A percentile compares a stretch with the other conserved stretches of the same genome.
Conservation (phyloP, 2,329 filamentous ascomycete species). For the Fusarium sterilihyphosum region DNA sequence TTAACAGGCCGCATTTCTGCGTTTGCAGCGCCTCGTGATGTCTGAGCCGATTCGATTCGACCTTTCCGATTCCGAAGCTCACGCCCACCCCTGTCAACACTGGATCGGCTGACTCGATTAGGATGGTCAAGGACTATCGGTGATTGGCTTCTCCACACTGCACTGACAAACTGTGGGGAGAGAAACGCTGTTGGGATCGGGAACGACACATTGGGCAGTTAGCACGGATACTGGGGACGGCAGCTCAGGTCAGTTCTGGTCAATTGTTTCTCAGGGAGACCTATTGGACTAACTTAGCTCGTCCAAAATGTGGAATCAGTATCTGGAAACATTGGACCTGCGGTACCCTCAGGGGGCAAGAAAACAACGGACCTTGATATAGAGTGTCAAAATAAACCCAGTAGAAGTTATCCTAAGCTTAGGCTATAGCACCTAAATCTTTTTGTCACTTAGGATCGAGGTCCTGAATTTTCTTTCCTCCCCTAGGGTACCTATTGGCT, state of each 20-base stretch:
- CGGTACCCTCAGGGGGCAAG: neutral
- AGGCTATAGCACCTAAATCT: too few relatives aligned
- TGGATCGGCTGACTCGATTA: slow-evolving; percentile 35
- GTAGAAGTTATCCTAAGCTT: too few relatives aligned
- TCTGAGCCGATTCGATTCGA: slow-evolving; percentile 16
- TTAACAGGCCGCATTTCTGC: slow-evolving; percentile 36
- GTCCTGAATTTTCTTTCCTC: too few relatives aligned
- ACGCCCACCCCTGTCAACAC: slow-evolving; percentile 20
- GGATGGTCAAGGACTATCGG: neutral
- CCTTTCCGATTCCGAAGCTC: slow-evolving; percentile 16
- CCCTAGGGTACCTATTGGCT: neutral
- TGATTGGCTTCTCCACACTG: slow-evolving; percentile 45
- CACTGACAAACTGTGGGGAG: slow-evolving; percentile 40
- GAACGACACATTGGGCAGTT: neutral
- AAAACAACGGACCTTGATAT: too few relatives aligned
- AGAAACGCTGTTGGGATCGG: slow-evolving; percentile 1
- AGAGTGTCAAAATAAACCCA: too few relatives aligned
- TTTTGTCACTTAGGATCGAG: too few relatives aligned
- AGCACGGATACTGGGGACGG: slow-evolving; percentile 24
- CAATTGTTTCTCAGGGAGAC: slow-evolving; percentile 1
- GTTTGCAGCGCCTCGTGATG: slow-evolving; percentile 41
- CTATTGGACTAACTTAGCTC: neutral
- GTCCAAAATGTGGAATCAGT: neutral
- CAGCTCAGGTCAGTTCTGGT: slow-evolving; percentile 26
- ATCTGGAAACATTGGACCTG: neutral